These are phyloP conservation scores for Allium cepa DNA, from an alignment of 106 monocot species.

Conservation along the genomic window DNA sequence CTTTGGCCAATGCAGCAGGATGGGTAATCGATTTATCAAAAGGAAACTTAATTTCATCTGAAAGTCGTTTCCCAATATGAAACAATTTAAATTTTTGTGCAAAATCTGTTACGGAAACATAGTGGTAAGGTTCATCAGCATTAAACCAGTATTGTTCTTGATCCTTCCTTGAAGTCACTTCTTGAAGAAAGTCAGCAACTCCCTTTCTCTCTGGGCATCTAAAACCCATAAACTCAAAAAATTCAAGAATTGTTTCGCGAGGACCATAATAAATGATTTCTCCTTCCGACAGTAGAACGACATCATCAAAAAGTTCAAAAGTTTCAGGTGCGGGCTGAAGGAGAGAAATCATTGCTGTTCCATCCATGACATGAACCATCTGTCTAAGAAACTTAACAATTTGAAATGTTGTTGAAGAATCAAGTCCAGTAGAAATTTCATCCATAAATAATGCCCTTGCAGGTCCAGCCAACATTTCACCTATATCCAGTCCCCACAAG, in stretches of 20 bases:
- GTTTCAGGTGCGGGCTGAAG: constrained; percentile 21
- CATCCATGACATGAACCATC: constrained; percentile 14
- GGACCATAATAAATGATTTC: constrained; percentile 16
- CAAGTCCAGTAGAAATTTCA: constrained; percentile 21
- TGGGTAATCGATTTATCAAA: constrained; percentile 26
- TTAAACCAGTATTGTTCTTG: constrained; percentile 39
- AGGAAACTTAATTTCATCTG: constrained; percentile 15
- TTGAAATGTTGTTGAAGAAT: constrained; percentile 16
- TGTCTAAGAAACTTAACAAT: constrained; percentile 20
- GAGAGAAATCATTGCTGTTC: constrained; percentile 17
- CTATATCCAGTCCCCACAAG: background rate
- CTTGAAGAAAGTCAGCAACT: constrained; percentile 27
- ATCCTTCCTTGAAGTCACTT: constrained; percentile 39
- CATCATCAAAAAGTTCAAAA: constrained; percentile 18
- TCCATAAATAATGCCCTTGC: constrained; percentile 21
- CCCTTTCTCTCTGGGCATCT: constrained; percentile 29
- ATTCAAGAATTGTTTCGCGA: constrained; percentile 11
- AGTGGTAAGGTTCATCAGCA: constrained; percentile 21
- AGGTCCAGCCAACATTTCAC: constrained; percentile 21
- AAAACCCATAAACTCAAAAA: constrained; percentile 24
- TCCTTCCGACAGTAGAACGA: constrained; percentile 14
- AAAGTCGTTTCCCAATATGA: constrained; percentile 16
- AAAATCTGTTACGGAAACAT: constrained; percentile 34
- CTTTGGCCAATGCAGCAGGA: constrained; percentile 16
- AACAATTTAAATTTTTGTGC: constrained; percentile 15